These are phyloP conservation scores for Syzygium jambos DNA, from an alignment of 345 rosid genomes.

Conservation along the genomic window DNA sequence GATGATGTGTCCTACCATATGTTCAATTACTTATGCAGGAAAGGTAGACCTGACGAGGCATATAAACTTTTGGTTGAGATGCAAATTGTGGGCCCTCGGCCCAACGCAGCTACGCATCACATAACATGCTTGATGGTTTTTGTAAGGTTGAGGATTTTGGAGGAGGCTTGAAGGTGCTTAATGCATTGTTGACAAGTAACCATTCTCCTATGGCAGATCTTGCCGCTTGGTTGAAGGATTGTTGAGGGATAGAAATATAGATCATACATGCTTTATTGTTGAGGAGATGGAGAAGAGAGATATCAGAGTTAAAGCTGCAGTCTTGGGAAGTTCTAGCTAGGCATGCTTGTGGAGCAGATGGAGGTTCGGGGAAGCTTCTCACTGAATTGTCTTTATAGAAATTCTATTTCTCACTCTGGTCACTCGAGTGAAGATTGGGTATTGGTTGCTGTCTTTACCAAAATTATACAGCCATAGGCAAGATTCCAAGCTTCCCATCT, in stretches of 20 bases:
- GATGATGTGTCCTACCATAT: conserved; percentile 80
- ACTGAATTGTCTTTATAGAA: conserved; percentile 10
- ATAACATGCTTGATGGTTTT: conserved; percentile 74
- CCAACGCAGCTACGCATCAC: conserved; percentile 82
- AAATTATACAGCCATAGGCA: neutral
- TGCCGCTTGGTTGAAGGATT: conserved; percentile 42
- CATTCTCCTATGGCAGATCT: conserved; percentile 57
- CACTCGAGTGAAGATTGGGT: no score
- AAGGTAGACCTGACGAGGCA: conserved; percentile 47
- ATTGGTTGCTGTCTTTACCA: neutral
- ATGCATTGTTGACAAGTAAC: conserved; percentile 52
- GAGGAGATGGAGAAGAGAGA: conserved; percentile 71
- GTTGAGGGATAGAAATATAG: conserved; percentile 38
- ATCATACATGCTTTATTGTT: conserved; percentile 55
- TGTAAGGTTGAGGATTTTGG: conserved; percentile 55
- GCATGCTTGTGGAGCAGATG: conserved; percentile 24
- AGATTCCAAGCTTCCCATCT: neutral
- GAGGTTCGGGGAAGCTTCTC: conserved; percentile 21
- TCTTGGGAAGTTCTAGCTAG: conserved; percentile 49
- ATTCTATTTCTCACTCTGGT: neutral
- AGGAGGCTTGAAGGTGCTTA: conserved; percentile 61
- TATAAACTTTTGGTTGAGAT: conserved; percentile 54
- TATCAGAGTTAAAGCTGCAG: conserved; percentile 29
- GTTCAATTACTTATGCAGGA: conserved; percentile 59
- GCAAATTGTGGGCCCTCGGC: conserved; percentile 68